Evolutionary conservation across 2,329 filamentous ascomycete genomes (phyloP), one percentile per base, ranked within the genome.

Genomic region (Trichoderma semiorbis): DNA sequence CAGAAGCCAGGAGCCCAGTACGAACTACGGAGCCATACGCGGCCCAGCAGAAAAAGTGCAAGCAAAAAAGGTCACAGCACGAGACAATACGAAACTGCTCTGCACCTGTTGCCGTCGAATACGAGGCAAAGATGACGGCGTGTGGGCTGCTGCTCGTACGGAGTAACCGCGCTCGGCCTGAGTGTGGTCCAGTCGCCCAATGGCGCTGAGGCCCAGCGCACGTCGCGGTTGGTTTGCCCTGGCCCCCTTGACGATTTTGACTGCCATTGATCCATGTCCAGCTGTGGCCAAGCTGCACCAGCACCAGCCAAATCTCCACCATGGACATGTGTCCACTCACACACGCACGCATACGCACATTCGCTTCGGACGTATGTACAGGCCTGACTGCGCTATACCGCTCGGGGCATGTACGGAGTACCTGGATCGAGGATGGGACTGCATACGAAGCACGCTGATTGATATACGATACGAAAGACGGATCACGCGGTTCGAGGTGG

Each of bases 131-230:
- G 69, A 71, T 60, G 61, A 66, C 61, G 34, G 69, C 36, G 50
- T 58, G 61, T 70, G 61, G 60, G 60, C 28, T 70, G 60, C 58
- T 70, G 69, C 69, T 70, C 53, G 62, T 65, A 58, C 69, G 69
- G 69, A 43, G 60, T 66, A 65, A 66, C 69, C 60, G 69, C 18
- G 47, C 53, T 61, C 53, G 14, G 21, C 66, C 66, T 10, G 12
- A 34, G 63, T 62, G 70, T 71, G 70, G 70, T 30, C 67, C 70
- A 43, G 11, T 53, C 21, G 47, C 69, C 69, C 69, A 70, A 70
- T 70, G 60, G 47, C 69, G 50, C 62, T 34, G 61, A 64, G 58
- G 61, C 32, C 60, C 60, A 64, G 50, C 30, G 60, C 60, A 70
- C 68, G 43, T 53, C 57, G 39, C 57, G 21, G 34, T 47, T 50